These are phyloP conservation scores for slime mould (Dictyostelium discoideum) DNA, from an alignment of 78 protist species.

Conservation along the genomic window DNA sequence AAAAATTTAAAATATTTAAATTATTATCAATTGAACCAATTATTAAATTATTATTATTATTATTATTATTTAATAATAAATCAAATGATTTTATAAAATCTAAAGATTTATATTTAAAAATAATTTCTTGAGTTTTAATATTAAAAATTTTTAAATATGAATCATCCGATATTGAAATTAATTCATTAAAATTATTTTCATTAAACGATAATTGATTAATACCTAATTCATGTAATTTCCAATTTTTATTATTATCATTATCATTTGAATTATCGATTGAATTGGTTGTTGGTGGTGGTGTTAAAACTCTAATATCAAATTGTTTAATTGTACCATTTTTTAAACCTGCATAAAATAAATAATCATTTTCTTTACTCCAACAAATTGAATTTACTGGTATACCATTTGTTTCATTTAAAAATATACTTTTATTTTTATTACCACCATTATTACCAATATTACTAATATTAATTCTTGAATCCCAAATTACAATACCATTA, in stretches of 20 bases:
- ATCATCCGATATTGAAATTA: not conserved
- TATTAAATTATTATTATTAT: not conserved
- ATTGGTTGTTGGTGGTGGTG: not conserved
- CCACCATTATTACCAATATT: not conserved
- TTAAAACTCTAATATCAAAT: not conserved
- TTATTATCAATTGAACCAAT: slow-evolving; percentile 6
- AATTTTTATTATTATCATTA: not conserved
- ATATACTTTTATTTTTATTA: not conserved
- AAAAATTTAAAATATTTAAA: not conserved
- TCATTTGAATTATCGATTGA: not conserved
- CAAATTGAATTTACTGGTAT: not conserved
- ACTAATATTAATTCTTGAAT: not conserved
- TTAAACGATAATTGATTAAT: not conserved
- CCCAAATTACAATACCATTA: slow-evolving; percentile 13
- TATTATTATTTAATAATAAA: not conserved
- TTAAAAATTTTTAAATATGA: not conserved
- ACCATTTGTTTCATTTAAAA: not conserved
- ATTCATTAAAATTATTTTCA: not conserved
- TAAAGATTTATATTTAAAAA: not conserved
- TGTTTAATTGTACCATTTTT: not conserved
- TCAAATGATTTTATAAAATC: not conserved
- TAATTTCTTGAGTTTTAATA: not conserved
- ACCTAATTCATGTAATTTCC: not conserved
- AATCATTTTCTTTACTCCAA: not conserved
- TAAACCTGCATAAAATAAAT: not conserved